Evolutionary conservation across 1,139 yeast genomes (phyloP), one percentile per base, ranked within the genome.

Genomic region (Hansenula lynferdii): DNA sequence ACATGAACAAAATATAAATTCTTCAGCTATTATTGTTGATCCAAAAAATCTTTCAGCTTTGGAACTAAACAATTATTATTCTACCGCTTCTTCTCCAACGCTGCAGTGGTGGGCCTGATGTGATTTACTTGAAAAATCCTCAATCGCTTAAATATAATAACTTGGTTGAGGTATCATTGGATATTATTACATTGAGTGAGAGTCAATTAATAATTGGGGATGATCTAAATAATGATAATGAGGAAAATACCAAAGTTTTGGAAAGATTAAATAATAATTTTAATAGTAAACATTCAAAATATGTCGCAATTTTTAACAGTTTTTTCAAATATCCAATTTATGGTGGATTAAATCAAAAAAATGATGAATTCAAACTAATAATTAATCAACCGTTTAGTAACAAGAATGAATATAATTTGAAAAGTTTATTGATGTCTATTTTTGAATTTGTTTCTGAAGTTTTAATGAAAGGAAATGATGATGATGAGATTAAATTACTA

Each of bases 101-200:
- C 39, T 47, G 18, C 49, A 51, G 51, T 53, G 57, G 57, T 50
- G 51, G 43, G 48, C 55, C 55, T 53, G 57, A 53, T 51, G 57
- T 46, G 37, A 48, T 48, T 41, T 35, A 37, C n/a, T 33, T 47
- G 22, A 53, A 53, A 52, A 51, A 42, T 42, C 56, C 54, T 50
- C 56, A 50, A 38, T 42, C 40, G 18, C 42, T 45, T 11, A 38
- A 38, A 21, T 51, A 50, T 34, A 30, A 28, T 17, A 48, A 38
- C 34, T 31, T 27, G 25, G 50, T 48, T 46, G 57, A 53, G 56
- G 56, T 53, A 37, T 51, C 56, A 49, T 49, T 50, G 53, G 56
- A 52, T 43, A 44, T 53, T 42, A 47, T 52, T 30, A 42, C 44
- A 28, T 42, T 53, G 56, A 43, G 56, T 51, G 57, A 53, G 51